Conservation (phyloP, 768 basidiomycete species). For the Lentinula lateritia region DNA sequence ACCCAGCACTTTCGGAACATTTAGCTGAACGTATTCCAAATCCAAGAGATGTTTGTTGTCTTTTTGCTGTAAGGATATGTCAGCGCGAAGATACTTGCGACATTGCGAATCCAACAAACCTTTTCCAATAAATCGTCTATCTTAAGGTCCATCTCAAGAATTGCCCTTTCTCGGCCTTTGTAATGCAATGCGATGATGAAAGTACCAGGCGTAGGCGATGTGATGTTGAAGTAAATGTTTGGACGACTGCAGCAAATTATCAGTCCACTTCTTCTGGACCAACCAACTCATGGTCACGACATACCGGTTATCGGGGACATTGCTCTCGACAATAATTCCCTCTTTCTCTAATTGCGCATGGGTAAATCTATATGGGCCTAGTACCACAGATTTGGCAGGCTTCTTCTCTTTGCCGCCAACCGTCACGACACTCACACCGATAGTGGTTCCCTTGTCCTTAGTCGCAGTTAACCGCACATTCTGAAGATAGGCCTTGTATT, state of each 20-base stretch:
- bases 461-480: slow-evolving; percentile 89
- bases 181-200: slow-evolving; percentile 99
- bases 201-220: slow-evolving; percentile 94
- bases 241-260: slow-evolving; percentile 57
- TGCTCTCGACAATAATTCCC: slow-evolving; percentile 98
- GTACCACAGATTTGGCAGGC: slow-evolving; percentile 72
- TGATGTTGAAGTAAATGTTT: slow-evolving; percentile 99
- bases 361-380: slow-evolving; percentile 96
- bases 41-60: slow-evolving; percentile 96
- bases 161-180: slow-evolving; percentile 98
- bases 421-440: slow-evolving; percentile 89
- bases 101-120: slow-evolving; percentile 37
- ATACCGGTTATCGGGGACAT: slow-evolving; percentile 96
- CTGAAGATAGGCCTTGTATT: slow-evolving; percentile 99
- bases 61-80: slow-evolving; percentile 70
- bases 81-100: not conserved
- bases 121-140: slow-evolving; percentile 98
- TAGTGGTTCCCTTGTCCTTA: slow-evolving; percentile 84
- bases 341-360: slow-evolving; percentile 99
- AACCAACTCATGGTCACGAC: not conserved
- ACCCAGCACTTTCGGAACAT: slow-evolving; percentile 90
- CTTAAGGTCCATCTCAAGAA: slow-evolving; percentile 99
- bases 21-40: slow-evolving; percentile 95
- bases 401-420: slow-evolving; percentile 99
- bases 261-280: not conserved